Percentiles rank a stretch among this genome's conserved stretches.
phyloP scores from a whole-genome alignment of 192 early-diverging fungal species.

The Haplosporangium gracile region DNA sequence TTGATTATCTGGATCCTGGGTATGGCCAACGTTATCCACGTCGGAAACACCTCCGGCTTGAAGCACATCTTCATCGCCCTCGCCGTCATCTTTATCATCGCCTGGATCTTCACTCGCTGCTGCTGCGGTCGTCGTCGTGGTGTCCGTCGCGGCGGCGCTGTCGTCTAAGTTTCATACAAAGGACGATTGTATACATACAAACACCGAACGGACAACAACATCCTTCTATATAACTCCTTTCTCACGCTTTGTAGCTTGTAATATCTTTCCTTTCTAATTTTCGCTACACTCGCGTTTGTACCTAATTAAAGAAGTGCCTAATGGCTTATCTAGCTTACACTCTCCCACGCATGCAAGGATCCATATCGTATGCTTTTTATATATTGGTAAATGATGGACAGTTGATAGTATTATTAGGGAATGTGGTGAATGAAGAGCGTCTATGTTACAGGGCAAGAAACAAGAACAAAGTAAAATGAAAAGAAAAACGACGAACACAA shows the following conservation, averaged over 20 bases:
- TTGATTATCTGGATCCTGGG: conserved; percentile 42
- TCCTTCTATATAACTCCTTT: background rate
- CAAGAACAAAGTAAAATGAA: background rate
- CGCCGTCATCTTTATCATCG: conserved; percentile 39
- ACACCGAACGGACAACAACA: background rate
- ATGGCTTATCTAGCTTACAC: background rate
- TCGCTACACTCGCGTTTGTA: background rate
- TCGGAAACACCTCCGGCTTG: conserved; percentile 33
- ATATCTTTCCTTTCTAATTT: background rate
- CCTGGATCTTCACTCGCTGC: conserved; percentile 45
- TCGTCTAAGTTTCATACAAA: conserved; percentile 9
- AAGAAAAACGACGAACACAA: background rate
- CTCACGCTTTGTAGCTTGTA: background rate
- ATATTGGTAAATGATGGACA: background rate
- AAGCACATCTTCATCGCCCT: conserved; percentile 50
- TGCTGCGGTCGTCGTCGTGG: conserved; percentile 33
- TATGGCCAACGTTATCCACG: conserved; percentile 22
- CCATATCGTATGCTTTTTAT: too few species aligned
- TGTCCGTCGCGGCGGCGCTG: conserved; percentile 11
- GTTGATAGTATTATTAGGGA: background rate
- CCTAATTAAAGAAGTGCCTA: background rate
- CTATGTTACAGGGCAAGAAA: conserved; percentile 2
- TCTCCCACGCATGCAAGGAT: too few species aligned
- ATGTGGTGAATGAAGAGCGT: background rate
- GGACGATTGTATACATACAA: background rate